Conservation (phyloP, 495 filamentous ascomycete species). For the Neurospora cerealis region DNA sequence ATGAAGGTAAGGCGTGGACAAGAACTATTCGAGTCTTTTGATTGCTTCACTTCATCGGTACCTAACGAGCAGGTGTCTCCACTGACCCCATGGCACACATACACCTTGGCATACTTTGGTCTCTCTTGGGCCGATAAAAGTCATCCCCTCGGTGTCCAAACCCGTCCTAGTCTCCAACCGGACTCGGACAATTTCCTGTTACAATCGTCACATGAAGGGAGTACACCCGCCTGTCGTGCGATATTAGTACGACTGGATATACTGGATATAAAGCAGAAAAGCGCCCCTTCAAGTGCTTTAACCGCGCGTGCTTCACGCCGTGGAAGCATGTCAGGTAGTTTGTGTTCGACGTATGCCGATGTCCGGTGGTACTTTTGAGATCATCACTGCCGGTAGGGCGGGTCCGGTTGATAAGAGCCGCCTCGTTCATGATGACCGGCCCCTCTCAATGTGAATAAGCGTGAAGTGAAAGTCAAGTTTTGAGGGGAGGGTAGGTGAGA, state of each 20-base stretch:
- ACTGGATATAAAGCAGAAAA: background rate
- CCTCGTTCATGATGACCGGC: too few relatives aligned
- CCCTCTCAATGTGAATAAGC: background rate
- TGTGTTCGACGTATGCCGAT: background rate
- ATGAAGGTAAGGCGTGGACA: too few relatives aligned
- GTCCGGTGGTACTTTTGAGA: background rate
- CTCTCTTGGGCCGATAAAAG: too few relatives aligned
- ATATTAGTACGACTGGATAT: background rate
- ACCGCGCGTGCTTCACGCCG: background rate
- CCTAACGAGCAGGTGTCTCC: too few relatives aligned
- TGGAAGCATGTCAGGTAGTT: background rate
- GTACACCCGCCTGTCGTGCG: background rate
- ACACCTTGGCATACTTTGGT: too few relatives aligned
- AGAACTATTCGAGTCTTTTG: too few relatives aligned
- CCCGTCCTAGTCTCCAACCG: background rate
- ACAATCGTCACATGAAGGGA: background rate
- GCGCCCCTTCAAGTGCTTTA: background rate
- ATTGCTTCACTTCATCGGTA: too few relatives aligned
- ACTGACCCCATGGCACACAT: too few relatives aligned
- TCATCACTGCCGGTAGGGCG: background rate
- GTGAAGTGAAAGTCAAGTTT: background rate
- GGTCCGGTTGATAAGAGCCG: too few relatives aligned
- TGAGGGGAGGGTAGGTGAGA: background rate
- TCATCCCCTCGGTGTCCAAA: background rate
- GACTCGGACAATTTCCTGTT: background rate